Evolutionary conservation across 495 filamentous ascomycete species (phyloP).

Genomic region (Penicillium cataractarum): DNA sequence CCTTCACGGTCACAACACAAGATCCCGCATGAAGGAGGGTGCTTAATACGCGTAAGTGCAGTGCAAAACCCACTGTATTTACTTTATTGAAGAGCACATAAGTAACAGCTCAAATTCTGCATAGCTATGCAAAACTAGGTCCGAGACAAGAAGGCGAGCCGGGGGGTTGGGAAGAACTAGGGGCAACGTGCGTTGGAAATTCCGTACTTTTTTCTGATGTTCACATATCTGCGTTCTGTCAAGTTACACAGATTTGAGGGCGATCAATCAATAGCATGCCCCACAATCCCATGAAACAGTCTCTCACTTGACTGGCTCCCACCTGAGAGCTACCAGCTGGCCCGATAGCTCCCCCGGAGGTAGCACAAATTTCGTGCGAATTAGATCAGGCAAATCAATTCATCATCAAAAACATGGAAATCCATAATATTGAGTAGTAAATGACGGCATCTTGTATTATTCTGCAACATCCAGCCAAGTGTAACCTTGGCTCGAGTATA

Average conservation of each 20-base stretch:
- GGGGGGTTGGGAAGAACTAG: not conserved
- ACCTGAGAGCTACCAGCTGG: not conserved
- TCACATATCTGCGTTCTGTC: not conserved
- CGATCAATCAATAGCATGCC: not conserved
- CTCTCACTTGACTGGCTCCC: not conserved
- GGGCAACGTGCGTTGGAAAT: not conserved
- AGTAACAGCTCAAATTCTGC: not conserved
- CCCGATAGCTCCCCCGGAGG: not conserved
- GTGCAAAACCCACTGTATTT: not conserved
- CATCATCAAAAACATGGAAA: too few relatives aligned
- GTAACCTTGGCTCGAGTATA: not conserved
- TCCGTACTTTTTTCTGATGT: not conserved
- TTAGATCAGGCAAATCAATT: too few relatives aligned
- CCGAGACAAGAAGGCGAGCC: not conserved
- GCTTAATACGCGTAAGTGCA: not conserved
- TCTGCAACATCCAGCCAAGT: not conserved
- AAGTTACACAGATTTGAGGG: not conserved
- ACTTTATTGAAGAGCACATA: not conserved
- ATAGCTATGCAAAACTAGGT: not conserved
- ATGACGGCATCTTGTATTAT: too few relatives aligned
- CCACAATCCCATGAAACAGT: not conserved
- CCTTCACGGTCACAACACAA: not conserved
- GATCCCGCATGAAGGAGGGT: not conserved
- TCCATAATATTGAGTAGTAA: too few relatives aligned
- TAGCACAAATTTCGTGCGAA: not conserved